These are phyloP conservation scores for Pseudogymnoascus sp. DNA, from an alignment of 2,329 filamentous ascomycete genomes.

Conservation along the genomic window DNA sequence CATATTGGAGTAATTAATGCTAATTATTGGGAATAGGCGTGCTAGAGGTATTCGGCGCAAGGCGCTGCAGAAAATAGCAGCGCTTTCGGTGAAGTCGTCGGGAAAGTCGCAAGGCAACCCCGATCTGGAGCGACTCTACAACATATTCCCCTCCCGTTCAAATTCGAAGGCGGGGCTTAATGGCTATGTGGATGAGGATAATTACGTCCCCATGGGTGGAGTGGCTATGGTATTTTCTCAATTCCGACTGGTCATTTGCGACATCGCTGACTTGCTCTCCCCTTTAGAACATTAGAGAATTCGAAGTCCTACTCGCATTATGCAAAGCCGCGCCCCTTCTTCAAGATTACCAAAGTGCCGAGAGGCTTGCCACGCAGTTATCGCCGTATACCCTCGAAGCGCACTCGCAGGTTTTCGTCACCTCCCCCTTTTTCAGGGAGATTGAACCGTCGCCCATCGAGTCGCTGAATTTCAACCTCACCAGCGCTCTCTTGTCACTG, in stretches of 20 bases:
- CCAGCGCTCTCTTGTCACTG: slow-evolving; percentile 71
- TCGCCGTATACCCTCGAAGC: slow-evolving; percentile 79
- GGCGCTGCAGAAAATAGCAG: slow-evolving; percentile 57
- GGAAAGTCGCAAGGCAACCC: slow-evolving; percentile 49
- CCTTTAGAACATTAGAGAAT: slow-evolving; percentile 72
- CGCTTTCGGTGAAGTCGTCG: slow-evolving; percentile 48
- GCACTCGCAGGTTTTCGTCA: slow-evolving; percentile 66
- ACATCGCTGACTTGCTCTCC: slow-evolving; percentile 16
- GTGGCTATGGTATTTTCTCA: slow-evolving; percentile 48
- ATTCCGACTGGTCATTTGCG: not conserved
- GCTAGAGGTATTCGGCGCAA: slow-evolving; percentile 50
- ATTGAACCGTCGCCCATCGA: slow-evolving; percentile 88
- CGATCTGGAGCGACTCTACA: slow-evolving; percentile 54
- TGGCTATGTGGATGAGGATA: slow-evolving; percentile 40
- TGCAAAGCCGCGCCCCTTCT: slow-evolving; percentile 82
- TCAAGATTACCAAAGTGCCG: slow-evolving; percentile 60
- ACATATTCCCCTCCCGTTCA: slow-evolving; percentile 42
- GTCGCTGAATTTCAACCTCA: slow-evolving; percentile 67
- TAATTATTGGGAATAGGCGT: slow-evolving; percentile 18
- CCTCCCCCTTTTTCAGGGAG: slow-evolving; percentile 73
- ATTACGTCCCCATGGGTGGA: slow-evolving; percentile 39
- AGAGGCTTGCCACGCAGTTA: slow-evolving; percentile 70
- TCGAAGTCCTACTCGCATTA: slow-evolving; percentile 82
- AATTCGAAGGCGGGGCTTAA: slow-evolving; percentile 30
- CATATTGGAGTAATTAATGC: not conserved